Base-by-base conservation (phyloP, 768 basidiomycete species). In the Lactarius hengduanensis region DNA sequence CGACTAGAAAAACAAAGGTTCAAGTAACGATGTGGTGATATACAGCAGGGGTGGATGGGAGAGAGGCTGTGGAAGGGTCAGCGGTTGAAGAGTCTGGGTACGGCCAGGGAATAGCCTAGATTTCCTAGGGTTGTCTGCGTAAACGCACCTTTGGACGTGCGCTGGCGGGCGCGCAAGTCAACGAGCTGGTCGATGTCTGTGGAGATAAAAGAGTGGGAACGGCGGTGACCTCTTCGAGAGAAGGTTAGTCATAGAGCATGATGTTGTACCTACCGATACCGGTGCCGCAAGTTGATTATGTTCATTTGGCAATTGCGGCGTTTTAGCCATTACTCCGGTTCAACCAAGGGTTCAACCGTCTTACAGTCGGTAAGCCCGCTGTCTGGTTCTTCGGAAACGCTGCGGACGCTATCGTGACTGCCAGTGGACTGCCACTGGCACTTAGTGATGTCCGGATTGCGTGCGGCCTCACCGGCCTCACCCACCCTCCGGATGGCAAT, bases 101-200 rank as follows among this genome's bases (percentile, higher is more conserved):
- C 83, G 0, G 90, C 82, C 62, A 93, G 75, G 1, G 89, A 82
- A 72, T 90, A 92, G 0, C 90, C 34, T 1, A 95, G 80, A 64
- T 86, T 85, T 16, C 86, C 85, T 10, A 94, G 79, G 0, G 91
- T 91, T 0, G 87, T 89, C 32, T 92, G 85, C 43, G 81, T 82
- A 76, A 94, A 94, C 16, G 92, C 90, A 18, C 91, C 92, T 61
- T 93, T 84, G 72, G 92, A 93, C 0, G 92, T 94, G 50, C 92
- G 82, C 70, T 91, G 86, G 34, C 91, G 81, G 0, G 92, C 92
- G 16, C 92, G 82, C 20, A 94, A 76, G 73, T 94, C 92, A 28
- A 85, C 85, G 59, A 77, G 74, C 62, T 80, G 76, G 45, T 76
- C 72, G 10, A 71, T 67, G 67, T 80, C 79, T 47, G 74, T 58